Conservation (phyloP, 1,284 basidiomycete genomes). For the Wolfiporia cocos region DNA sequence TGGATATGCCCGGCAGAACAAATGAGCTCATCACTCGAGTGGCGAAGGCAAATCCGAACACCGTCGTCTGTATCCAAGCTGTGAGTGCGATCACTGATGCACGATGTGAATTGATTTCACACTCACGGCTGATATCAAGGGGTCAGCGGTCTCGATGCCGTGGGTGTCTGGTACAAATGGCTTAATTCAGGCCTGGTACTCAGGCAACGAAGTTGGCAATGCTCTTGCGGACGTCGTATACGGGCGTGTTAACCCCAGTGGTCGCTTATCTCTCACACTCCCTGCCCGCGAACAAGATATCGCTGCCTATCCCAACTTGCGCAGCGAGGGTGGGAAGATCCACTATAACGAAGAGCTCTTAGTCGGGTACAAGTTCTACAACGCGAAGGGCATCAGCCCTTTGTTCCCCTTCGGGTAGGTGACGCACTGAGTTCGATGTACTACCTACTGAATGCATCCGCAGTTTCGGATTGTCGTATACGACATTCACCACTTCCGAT, state of each 20-base stretch:
- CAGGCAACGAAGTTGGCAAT: constrained; percentile 72
- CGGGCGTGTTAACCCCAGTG: constrained; percentile 68
- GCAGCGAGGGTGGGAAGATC: constrained; percentile 59
- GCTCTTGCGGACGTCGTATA: constrained; percentile 71
- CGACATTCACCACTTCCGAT: constrained; percentile 52
- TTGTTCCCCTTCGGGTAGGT: constrained; percentile 65
- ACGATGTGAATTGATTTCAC: not conserved
- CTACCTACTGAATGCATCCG: constrained; percentile 10
- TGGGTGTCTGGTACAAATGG: constrained; percentile 48
- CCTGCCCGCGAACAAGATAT: constrained; percentile 61
- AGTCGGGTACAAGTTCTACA: constrained; percentile 71
- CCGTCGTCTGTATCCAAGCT: constrained; percentile 62
- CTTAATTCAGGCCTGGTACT: constrained; percentile 63
- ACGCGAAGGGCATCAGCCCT: constrained; percentile 48
- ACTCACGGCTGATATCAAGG: constrained; percentile 29
- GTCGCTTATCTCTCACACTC: constrained; percentile 64
- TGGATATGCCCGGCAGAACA: constrained; percentile 53
- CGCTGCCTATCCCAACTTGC: constrained; percentile 54
- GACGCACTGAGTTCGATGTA: not conserved
- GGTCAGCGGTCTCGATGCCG: constrained; percentile 63
- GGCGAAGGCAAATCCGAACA: constrained; percentile 54
- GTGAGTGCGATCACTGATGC: constrained; percentile 36
- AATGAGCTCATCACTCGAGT: constrained; percentile 59
- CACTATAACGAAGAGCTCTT: constrained; percentile 62
- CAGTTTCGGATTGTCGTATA: constrained; percentile 72